Percentiles rank a stretch among this genome's conserved stretches.
These are phyloP conservation scores for Pythium aristosporum DNA, from an alignment of 352 stramenopile genomes.

Conservation along the genomic window DNA sequence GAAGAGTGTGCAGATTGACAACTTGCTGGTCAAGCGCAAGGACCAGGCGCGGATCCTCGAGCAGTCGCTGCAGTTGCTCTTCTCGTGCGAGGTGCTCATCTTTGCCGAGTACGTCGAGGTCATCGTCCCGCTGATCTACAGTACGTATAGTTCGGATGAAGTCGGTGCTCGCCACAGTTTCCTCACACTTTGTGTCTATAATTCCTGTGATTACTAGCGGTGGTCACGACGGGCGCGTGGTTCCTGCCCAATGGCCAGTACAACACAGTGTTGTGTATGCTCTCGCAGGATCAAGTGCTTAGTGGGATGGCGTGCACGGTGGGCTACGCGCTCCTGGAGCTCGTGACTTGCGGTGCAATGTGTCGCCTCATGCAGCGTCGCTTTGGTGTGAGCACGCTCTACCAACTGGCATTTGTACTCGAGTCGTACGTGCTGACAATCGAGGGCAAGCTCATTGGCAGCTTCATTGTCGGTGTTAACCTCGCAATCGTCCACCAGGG, in stretches of 20 bases:
- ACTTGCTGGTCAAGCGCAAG: constrained; percentile 8
- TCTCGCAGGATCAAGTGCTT: too few species aligned
- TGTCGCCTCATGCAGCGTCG: constrained; percentile 28
- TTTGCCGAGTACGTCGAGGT: constrained; percentile 34
- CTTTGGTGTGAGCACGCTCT: constrained; percentile 28
- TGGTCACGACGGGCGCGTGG: too few species aligned
- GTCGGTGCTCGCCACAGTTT: background rate
- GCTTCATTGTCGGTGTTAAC: constrained; percentile 16
- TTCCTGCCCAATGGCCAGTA: too few species aligned
- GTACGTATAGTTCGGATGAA: too few species aligned
- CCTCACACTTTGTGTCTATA: too few species aligned
- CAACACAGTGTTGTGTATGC: too few species aligned
- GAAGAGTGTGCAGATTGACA: constrained; percentile 9
- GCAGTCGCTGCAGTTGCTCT: constrained; percentile 23
- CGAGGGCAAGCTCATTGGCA: constrained; percentile 40
- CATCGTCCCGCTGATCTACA: constrained; percentile 21
- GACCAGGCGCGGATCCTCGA: constrained; percentile 21
- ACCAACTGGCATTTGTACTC: constrained; percentile 39
- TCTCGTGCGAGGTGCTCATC: constrained; percentile 27
- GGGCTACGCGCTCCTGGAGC: constrained; percentile 34
- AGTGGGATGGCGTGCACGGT: too few species aligned
- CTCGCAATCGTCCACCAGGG: constrained; percentile 15
- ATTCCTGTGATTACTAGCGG: too few species aligned
- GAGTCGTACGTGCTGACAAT: constrained; percentile 35
- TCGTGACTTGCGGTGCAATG: too few species aligned